Base-by-base conservation (phyloP, 2,329 filamentous ascomycete species). In the Botryosphaeria dothidea region DNA sequence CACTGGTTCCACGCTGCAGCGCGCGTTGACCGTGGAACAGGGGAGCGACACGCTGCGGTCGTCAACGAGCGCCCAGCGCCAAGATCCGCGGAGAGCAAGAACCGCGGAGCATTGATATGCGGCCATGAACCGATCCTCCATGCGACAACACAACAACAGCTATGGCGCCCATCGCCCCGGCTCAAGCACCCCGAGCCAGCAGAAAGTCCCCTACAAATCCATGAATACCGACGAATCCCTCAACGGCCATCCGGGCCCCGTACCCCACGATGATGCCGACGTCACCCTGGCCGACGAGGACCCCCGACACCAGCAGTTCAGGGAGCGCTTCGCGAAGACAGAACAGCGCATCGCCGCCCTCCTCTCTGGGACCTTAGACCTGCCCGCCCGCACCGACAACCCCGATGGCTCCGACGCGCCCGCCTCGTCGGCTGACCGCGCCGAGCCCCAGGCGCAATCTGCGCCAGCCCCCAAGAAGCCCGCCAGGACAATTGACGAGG, bases 401-500 rank as follows among this genome's bases (percentile, higher is more conserved):
- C n/a, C 27, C 36, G 58, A 65, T 43, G 48, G n/a, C n/a, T 49
- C 46, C 34, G 63, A 68, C 65, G 65, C 70, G 65, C 66, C 68
- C 66, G 21, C 43, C 52, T 70, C 72, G 67, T 71, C 72, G 67
- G 69, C 70, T 68, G 70, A 68, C 71, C 70, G 73, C 70, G 68
- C 74, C 73, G 70, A 75, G 75, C 71, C 78, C 72, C 74, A 79
- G 76, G 77, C 83, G 80, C 76, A 75, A 75, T 75, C 75, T 68
- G 71, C 77, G 79, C 75, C 79, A 80, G 73, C 81, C 79, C 72
- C 88, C 81, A 97, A 95, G 80, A 90, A 91, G 79, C 84, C 88
- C 52, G 90, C 90, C 77, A 86, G 92, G 72, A 84, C 87, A 75
- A 93, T 94, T 83, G 88, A 93, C 71, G 92, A 94, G 75, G 90